Evolutionary conservation across 805 yeast genomes (phyloP).

Genomic region (Metschnikowia vanudenii): DNA sequence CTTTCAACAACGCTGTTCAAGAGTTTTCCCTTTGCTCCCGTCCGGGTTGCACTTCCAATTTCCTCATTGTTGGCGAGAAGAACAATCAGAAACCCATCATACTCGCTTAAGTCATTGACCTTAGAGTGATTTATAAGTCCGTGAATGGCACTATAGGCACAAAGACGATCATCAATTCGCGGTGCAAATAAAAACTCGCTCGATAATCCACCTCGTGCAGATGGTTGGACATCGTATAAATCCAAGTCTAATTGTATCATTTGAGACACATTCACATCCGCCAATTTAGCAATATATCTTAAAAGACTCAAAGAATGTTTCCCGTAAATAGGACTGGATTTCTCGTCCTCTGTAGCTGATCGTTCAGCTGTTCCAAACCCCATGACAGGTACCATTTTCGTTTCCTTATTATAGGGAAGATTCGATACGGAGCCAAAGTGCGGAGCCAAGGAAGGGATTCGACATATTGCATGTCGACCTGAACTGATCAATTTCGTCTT

Average conservation of each 20-base stretch:
- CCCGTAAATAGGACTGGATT: conserved; percentile 25
- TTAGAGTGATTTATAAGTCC: conserved; percentile 26
- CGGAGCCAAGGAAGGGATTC: conserved; percentile 41
- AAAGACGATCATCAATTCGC: conserved; percentile 42
- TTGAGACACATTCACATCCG: conserved; percentile 22
- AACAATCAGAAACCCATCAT: conserved; percentile 32
- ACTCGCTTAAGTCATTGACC: conserved; percentile 16
- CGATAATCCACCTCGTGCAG: conserved; percentile 36
- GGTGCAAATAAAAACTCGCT: conserved; percentile 40
- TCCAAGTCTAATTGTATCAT: conserved; percentile 37
- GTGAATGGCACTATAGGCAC: conserved; percentile 38
- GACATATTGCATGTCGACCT: conserved; percentile 36
- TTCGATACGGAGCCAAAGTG: conserved; percentile 33
- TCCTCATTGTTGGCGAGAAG: conserved; percentile 43
- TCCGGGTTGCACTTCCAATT: conserved; percentile 39
- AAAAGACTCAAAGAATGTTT: conserved; percentile 35
- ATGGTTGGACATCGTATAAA: conserved; percentile 36
- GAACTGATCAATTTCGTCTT: conserved; percentile 30
- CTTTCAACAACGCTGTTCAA: conserved; percentile 23
- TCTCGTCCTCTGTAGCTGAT: conserved; percentile 30
- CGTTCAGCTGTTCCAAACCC: conserved; percentile 22
- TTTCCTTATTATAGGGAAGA: conserved; percentile 34
- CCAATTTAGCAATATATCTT: conserved; percentile 29
- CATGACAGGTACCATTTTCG: conserved; percentile 40
- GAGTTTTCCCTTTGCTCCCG: conserved; percentile 41